Conservation (phyloP, 2,329 filamentous ascomycete genomes). For the Penicillium sp. region DNA sequence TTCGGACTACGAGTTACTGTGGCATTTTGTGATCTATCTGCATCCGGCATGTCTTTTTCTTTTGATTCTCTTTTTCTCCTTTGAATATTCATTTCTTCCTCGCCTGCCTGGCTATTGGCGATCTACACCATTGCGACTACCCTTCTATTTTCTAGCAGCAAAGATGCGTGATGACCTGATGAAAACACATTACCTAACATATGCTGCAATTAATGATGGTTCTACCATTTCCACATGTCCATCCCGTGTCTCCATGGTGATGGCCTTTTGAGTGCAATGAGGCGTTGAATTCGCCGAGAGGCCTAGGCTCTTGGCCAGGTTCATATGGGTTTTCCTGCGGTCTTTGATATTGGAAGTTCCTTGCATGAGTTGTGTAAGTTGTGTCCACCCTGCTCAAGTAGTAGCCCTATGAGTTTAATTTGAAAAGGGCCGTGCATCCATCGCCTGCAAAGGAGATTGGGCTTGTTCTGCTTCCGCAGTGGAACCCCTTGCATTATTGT, state of each 20-base stretch:
- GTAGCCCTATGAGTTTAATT: not conserved
- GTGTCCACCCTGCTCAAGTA: slow-evolving; percentile 5
- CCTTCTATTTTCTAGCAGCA: slow-evolving; percentile 4
- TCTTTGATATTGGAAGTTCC: slow-evolving; percentile 20
- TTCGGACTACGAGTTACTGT: slow-evolving; percentile 1
- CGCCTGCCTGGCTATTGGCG: not conserved
- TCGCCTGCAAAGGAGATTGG: slow-evolving; percentile 9
- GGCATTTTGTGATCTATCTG: slow-evolving; percentile 18
- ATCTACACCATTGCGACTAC: slow-evolving; percentile 1
- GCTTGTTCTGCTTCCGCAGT: slow-evolving; percentile 2
- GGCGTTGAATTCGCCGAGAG: not conserved
- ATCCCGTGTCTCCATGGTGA: slow-evolving; percentile 1
- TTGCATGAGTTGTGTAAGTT: slow-evolving; percentile 27
- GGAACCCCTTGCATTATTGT: slow-evolving; percentile 22
- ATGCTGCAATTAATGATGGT: slow-evolving; percentile 10
- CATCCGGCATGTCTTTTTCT: slow-evolving; percentile 3
- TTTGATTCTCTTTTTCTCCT: not conserved
- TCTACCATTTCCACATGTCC: not conserved
- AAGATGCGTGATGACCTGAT: slow-evolving; percentile 16
- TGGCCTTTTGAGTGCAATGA: not conserved
- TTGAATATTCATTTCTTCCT: not conserved
- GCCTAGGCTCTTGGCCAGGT: slow-evolving; percentile 6
- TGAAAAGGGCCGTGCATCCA: not conserved
- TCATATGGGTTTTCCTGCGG: slow-evolving; percentile 7
- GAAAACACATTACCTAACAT: slow-evolving; percentile 13